phyloP scores from a whole-genome alignment of 306 rosid genomes.

The Acacia melanoxylon region DNA sequence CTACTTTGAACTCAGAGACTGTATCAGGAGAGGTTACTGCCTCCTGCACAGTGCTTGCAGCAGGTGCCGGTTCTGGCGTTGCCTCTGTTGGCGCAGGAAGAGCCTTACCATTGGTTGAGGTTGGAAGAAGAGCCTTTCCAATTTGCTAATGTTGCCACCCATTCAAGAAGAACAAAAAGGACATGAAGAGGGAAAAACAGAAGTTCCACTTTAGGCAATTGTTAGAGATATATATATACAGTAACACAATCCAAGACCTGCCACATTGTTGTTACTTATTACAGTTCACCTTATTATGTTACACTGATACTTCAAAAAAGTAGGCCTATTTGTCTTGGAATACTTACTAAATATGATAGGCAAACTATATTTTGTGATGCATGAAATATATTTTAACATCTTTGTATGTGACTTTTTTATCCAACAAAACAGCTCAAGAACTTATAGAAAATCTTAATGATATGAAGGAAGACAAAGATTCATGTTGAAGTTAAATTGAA shows the following conservation, averaged over 20 bases:
- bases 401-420: background rate
- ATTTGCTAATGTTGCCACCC: slow-evolving; percentile 60
- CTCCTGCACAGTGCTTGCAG: slow-evolving; percentile 44
- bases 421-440: background rate
- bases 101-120: slow-evolving; percentile 47
- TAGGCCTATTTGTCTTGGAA: background rate
- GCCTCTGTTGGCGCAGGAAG: slow-evolving; percentile 66
- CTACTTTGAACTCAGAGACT: slow-evolving; percentile 37
- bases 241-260: slow-evolving; percentile 1
- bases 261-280: background rate
- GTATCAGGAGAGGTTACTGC: slow-evolving; percentile 47
- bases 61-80: slow-evolving; percentile 48
- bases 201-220: slow-evolving; percentile 1
- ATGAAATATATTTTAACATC: background rate
- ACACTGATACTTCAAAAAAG: background rate
- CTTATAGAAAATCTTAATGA: background rate
- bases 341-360: background rate
- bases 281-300: background rate
- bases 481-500: background rate
- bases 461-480: background rate
- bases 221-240: background rate
- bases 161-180: slow-evolving; percentile 24
- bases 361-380: background rate
- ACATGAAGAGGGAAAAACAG: background rate
- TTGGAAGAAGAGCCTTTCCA: slow-evolving; percentile 83